These are phyloP conservation scores for Aspergillus piperis DNA, from an alignment of 2,329 filamentous ascomycete genomes.

Conservation along the genomic window DNA sequence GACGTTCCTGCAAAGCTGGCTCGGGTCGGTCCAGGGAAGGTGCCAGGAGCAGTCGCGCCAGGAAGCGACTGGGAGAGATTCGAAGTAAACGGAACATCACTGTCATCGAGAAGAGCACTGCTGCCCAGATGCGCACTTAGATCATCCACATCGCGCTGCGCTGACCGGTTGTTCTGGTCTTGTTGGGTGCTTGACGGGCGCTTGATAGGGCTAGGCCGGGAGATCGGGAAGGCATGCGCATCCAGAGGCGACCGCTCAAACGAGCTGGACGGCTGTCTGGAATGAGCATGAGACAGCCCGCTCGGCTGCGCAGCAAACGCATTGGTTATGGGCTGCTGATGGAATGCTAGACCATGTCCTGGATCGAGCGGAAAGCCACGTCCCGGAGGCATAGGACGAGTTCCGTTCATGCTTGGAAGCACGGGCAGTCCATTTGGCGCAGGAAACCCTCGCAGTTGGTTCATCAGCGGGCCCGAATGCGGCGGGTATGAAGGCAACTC, in stretches of 20 bases:
- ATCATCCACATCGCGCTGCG: constrained; percentile 66
- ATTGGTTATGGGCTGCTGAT: constrained; percentile 46
- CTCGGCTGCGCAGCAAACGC: constrained; percentile 38
- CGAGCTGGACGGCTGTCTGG: constrained; percentile 72
- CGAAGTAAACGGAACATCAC: constrained; percentile 66
- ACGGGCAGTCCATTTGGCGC: constrained; percentile 54
- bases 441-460: constrained; percentile 58
- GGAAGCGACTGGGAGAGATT: constrained; percentile 47
- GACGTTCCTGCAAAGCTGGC: constrained; percentile 45
- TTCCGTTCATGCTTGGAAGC: constrained; percentile 62
- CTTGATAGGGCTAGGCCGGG: constrained; percentile 82
- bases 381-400: constrained; percentile 61
- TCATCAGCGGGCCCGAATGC: constrained; percentile 53
- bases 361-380: constrained; percentile 56
- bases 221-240: constrained; percentile 67
- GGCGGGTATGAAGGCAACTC: constrained; percentile 59
- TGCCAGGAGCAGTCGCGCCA: constrained; percentile 56
- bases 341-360: constrained; percentile 44
- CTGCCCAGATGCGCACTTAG: constrained; percentile 82
- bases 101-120: constrained; percentile 77
- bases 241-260: constrained; percentile 62
- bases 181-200: constrained; percentile 73
- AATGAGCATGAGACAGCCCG: constrained; percentile 60
- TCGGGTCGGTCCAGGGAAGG: constrained; percentile 43
- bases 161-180: constrained; percentile 46